Evolutionary conservation across 1,284 basidiomycete genomes (phyloP), one percentile per base, ranked within the genome.

Genomic region (Sanguinoderma infundibulare): DNA sequence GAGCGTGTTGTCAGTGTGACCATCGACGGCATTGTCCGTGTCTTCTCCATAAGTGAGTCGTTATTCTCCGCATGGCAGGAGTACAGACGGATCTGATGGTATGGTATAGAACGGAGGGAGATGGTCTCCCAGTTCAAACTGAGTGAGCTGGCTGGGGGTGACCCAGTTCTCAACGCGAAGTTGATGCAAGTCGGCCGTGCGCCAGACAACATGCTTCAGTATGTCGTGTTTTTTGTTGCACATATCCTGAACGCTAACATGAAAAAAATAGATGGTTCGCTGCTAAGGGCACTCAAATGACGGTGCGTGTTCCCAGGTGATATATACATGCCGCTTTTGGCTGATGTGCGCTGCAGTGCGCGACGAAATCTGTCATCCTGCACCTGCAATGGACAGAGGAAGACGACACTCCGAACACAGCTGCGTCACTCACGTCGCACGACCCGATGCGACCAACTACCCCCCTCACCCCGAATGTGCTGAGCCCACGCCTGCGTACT

Each of bases 71-170:
- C 7, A n/a, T 28, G 46, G 12, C 9, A 14, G n/a, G 9, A 22
- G 12, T 6, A 17, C 39, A 9, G 22, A 3, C 28, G 47, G 26
- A 15, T 56, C 47, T 32, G 34, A 22, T n/a, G 30, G 32, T 15
- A 22, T 39, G 26, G 20, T 56, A 7, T 56, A 88, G 87, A 87
- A 69, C 83, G 83, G 60, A 79, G 93, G 61, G 92, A 95, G 76
- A 96, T 97, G 95, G 84, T 96, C 17, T 92, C 91, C 14, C 93
- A 96, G 72, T 96, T 94, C 80, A 93, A 89, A 73, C 79, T 97
- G 38, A 85, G 88, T 12, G 93, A 95, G 64, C 78, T 97, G 36
- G 90, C 89, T n/a, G 85, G 78, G 0, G 74, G 82, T 0, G 87
- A 94, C 72, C 86, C 89, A 28, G 78, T 84, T 30, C 71, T 90